Evolutionary conservation across 345 rosid species (phyloP), one percentile per base, ranked within the genome.

Genomic region (Ceriops decandra): DNA sequence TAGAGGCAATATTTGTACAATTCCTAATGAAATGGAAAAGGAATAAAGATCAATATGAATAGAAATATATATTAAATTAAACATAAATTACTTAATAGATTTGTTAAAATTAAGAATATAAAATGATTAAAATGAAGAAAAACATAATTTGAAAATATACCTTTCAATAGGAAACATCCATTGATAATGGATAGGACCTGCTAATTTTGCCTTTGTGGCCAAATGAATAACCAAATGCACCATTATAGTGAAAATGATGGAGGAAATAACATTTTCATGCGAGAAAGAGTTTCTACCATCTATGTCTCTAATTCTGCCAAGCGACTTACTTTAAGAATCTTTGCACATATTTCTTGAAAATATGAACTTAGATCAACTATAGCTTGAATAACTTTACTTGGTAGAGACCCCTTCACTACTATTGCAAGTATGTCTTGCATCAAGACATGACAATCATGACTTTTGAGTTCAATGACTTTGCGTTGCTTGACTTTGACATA

Each of bases 221-320:
- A 76, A 30, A 57, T 72, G 69, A 30, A 76, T 13, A 1, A 46
- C 32, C 9, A 72, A 13, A 38, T 76, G 66, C 7, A 67, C 62
- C 80, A 76, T 72, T 0, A 47, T 19, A 38, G 57, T 33, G 35
- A 76, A 72, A 66, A 67, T 1, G 63, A 4, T 10, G 11, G 65
- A 4, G 66, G 74, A 56, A 71, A 71, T 24, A 72, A 32, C n/a
- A n/a, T 67, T 31, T 76, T 69, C 5, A 76, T 24, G 31, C 52
- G 57, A 16, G 70, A 75, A 1, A 75, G 13, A 30, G 66, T 75
- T 1, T 21, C 30, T 5, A 38, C 26, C 20, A 75, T 75, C 5
- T 59, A 28, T 1, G 10, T 0, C 6, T 70, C 63, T 1, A 68
- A 16, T 15, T 51, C 22, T 8, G 64, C 32, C 6, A 75, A 31